Base-by-base conservation (phyloP, 805 yeast genomes). In the Blastobotrys chiropterorum region DNA sequence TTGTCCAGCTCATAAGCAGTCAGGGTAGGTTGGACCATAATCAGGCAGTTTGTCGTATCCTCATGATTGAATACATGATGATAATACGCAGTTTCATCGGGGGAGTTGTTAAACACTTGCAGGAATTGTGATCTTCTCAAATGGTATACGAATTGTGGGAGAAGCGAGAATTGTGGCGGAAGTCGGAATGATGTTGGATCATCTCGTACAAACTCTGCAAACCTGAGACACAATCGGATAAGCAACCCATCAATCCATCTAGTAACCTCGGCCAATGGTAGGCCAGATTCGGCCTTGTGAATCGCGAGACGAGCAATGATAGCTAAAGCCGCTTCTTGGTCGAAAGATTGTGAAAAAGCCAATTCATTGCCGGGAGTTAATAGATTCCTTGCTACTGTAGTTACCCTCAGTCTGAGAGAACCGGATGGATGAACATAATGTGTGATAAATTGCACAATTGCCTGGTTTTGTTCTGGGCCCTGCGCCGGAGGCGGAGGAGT, bases 291-390 rank as follows among this genome's bases (percentile, higher is more conserved):
- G 20, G 80, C 73, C 64, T 87, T 89, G 73, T 78, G 81, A 46
- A 90, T 86, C 15, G 95, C 89, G 51, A 90, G 76, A 66, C 97
- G 77, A 1, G 96, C 85, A 79, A 90, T 81, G 53, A 88, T 71
- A 1, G 87, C 95, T 17, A 95, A 90, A 2, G 97, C 96, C n/a
- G 96, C 95, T 69, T 90, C 97, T 73, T 90, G 97, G 70, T 90
- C 98, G 66, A 90, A 90, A 3, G 90, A 74, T 20, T 67, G 67
- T 6, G 75, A 71, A 53, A 78, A 69, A 22, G 71, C 72, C 26
- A 80, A 72, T 44, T 72, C 73, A 26, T 79, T 79, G 46, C 75
- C 71, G 51, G 80, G 77, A 14, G 51, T 48, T 30, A 69, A 58
- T 46, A 77, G 61, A 52, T 70, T 71, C 40, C 78, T 71, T 7